Base-by-base conservation (phyloP, 2,329 filamentous ascomycete genomes). In the Apiospora sp. region DNA sequence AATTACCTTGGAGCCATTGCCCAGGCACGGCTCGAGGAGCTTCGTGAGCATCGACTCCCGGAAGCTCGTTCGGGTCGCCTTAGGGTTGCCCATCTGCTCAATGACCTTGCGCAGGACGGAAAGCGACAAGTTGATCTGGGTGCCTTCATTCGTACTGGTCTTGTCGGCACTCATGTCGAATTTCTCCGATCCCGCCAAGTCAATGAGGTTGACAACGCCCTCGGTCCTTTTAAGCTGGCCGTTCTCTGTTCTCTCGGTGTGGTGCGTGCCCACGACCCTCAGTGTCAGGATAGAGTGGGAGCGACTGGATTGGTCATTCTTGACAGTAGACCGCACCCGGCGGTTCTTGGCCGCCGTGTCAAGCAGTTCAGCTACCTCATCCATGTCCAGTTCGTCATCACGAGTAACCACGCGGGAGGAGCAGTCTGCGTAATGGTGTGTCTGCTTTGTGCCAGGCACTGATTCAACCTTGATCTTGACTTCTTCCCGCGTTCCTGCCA, bases 41-140 rank as follows among this genome's bases (percentile, higher is more conserved):
- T 98, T 97, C 12, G 96, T 99, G 76, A 99, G 88, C 89, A 98
- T 98, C 77, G 94, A 98, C 84, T 98, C 98, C 71, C 96, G 88
- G 84, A 98, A 99, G 1, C 96, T 96, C 64, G 99, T 90, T 79
- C 98, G 96, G 7, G 89, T 89, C 34, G 89, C 90, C 75, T 92
- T 91, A 72, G 94, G 94, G 75, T 92, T 91, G 19, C 95, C 96
- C n/a, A 99, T 88, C 0, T 95, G 95, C 68, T 94, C 93, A 79
- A 99, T 98, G 41, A 99, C 96, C 82, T 98, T 96, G 7, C 96
- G 95, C 3, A 99, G 86, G 78, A 95, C 97, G 78, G 93, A 95
- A 77, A 99, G 85, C 77, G 93, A 96, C 85, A 94, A 96, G 86
- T 99, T 99, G 88, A 99, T 99, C 81, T 94, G 97, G 79, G 98